Evolutionary conservation across 805 yeast species (phyloP).

Genomic region (Dipodascus geniculatus): DNA sequence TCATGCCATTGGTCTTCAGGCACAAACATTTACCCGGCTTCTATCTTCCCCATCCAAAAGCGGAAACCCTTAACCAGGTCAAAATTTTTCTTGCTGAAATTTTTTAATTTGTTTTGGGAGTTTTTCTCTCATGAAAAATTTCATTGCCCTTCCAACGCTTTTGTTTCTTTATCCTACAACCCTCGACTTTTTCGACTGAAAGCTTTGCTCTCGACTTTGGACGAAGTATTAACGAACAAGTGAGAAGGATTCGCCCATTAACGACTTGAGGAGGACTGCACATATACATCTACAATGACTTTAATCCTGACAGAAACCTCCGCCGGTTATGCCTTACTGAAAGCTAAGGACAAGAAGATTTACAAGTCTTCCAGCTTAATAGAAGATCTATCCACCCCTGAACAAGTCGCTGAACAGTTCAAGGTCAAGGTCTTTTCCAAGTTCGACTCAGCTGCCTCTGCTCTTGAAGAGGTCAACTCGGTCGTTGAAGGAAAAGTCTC

Average conservation of each 20-base stretch:
- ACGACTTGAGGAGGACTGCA: background rate
- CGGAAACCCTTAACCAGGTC: background rate
- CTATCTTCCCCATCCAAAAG: background rate
- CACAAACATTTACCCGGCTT: background rate
- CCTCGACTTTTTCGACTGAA: background rate
- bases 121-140: background rate
- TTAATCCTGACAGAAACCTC: constrained; percentile 86
- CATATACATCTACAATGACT: constrained; percentile 18
- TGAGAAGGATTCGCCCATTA: background rate
- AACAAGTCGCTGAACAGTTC: constrained; percentile 61
- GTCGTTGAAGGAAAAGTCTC: constrained; percentile 91
- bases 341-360: constrained; percentile 95
- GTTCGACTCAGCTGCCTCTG: constrained; percentile 88
- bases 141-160: background rate
- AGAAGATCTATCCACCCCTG: constrained; percentile 69
- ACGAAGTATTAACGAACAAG: too few relatives aligned
- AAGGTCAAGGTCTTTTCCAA: constrained; percentile 94
- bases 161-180: background rate
- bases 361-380: constrained; percentile 56
- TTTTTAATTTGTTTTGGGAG: background rate
- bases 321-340: constrained; percentile 96
- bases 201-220: too few relatives aligned
- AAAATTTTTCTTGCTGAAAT: background rate
- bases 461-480: constrained; percentile 88
- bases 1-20: too few relatives aligned